phyloP scores from a whole-genome alignment of 1,284 basidiomycete species.

The Erythrobasidium hasegawianum region DNA sequence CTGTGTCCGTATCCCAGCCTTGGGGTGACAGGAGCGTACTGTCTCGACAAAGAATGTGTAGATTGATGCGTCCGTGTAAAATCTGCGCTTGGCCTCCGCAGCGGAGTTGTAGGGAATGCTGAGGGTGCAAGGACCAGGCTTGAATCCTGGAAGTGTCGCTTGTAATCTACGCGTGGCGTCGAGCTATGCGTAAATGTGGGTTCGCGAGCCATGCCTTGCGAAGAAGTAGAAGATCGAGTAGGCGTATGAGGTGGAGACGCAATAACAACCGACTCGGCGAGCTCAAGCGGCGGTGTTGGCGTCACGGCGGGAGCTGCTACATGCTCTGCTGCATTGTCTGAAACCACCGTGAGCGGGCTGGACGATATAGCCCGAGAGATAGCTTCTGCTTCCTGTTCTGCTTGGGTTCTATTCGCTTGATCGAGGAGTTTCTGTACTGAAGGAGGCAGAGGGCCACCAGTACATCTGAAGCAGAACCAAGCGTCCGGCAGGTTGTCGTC shows the following conservation, averaged over 20 bases:
- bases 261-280: not conserved
- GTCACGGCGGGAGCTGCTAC: not conserved
- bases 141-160: conserved; percentile 21
- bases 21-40: conserved; percentile 24
- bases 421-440: not conserved
- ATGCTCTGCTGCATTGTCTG: not conserved
- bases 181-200: conserved; percentile 31
- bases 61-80: conserved; percentile 4
- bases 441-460: conserved; percentile 33
- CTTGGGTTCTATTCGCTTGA: not conserved
- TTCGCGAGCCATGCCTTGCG: conserved; percentile 11
- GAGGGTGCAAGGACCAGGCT: conserved; percentile 7
- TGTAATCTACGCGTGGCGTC: conserved; percentile 10
- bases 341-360: not conserved
- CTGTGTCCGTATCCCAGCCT: conserved; percentile 9
- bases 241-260: not conserved
- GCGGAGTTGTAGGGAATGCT: conserved; percentile 1
- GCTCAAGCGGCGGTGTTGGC: conserved; percentile 4
- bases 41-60: conserved; percentile 10
- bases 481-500: conserved; percentile 33
- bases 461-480: conserved; percentile 40
- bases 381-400: not conserved
- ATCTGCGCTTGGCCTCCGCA: not conserved
- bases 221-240: not conserved
- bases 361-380: not conserved